Percentiles rank a stretch among this genome's conserved stretches.
phyloP scores from a whole-genome alignment of 2,329 filamentous ascomycete species.

The Lasiodiplodia sp. region DNA sequence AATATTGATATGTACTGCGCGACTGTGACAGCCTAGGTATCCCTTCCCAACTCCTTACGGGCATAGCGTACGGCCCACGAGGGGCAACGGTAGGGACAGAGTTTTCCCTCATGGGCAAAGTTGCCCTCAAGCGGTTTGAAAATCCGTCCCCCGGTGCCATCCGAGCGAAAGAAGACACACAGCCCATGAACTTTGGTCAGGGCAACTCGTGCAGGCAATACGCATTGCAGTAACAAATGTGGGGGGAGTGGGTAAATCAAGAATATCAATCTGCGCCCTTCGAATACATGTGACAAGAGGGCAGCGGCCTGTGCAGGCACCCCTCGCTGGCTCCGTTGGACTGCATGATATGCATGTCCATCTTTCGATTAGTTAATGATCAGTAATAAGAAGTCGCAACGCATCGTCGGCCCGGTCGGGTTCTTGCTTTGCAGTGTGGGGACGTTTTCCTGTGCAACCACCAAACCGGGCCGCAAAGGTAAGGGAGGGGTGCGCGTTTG shows the following conservation, averaged over 20 bases:
- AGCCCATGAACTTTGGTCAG: background rate
- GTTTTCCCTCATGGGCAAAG: background rate
- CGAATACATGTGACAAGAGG: conserved; percentile 10
- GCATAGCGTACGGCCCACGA: background rate
- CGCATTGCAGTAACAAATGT: background rate
- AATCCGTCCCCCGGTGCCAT: background rate
- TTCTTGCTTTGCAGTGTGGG: background rate
- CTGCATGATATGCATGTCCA: conserved; percentile 3
- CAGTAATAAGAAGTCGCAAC: background rate
- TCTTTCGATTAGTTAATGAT: conserved; percentile 16
- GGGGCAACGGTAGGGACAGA: background rate
- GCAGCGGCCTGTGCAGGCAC: background rate
- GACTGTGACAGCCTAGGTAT: background rate
- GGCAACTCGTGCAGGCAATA: background rate
- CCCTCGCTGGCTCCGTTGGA: background rate
- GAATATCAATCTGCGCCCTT: background rate
- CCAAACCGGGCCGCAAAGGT: conserved; percentile 11
- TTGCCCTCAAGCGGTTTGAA: background rate
- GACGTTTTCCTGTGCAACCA: conserved; percentile 15
- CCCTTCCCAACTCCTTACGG: background rate
- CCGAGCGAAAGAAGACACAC: background rate
- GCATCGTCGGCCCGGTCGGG: background rate
- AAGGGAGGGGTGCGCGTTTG: conserved; percentile 3
- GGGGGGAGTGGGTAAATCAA: background rate
- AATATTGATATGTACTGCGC: background rate